These are phyloP conservation scores for Syzygium grande DNA, from an alignment of 345 rosid genomes.

Conservation along the genomic window DNA sequence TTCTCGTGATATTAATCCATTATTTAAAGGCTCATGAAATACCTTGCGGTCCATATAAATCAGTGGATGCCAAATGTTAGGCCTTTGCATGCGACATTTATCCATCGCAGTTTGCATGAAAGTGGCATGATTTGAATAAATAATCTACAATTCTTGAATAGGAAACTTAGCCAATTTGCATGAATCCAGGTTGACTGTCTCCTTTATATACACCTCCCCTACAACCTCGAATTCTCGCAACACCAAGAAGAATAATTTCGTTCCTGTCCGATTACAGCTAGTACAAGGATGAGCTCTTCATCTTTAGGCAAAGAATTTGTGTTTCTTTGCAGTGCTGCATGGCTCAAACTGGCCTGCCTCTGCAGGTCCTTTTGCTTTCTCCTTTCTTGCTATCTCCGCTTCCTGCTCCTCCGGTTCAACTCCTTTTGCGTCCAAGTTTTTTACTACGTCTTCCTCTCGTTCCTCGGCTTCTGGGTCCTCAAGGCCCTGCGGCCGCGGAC, in stretches of 20 bases:
- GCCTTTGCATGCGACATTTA: background rate
- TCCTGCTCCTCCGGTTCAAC: slow-evolving; percentile 2
- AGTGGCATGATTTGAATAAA: background rate
- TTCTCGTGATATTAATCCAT: no score
- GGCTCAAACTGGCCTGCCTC: background rate
- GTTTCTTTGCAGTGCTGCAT: background rate
- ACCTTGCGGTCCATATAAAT: no score
- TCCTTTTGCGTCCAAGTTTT: slow-evolving; percentile 26
- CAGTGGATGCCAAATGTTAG: background rate
- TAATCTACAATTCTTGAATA: background rate
- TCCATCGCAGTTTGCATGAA: background rate
- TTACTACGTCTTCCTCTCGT: slow-evolving; percentile 29
- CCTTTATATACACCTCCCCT: background rate
- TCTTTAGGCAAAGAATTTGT: background rate
- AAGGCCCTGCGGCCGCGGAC: slow-evolving; percentile 20
- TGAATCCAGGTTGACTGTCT: background rate
- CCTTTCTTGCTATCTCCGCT: background rate
- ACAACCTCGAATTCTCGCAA: background rate
- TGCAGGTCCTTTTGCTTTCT: background rate
- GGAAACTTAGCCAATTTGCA: background rate
- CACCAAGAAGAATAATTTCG: background rate
- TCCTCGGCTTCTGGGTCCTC: slow-evolving; percentile 23
- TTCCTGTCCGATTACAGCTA: background rate
- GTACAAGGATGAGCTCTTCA: background rate
- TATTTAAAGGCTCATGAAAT: no score